These are phyloP conservation scores for Fusarium proliferatum DNA, from an alignment of 2,329 filamentous ascomycete species.

Conservation along the genomic window DNA sequence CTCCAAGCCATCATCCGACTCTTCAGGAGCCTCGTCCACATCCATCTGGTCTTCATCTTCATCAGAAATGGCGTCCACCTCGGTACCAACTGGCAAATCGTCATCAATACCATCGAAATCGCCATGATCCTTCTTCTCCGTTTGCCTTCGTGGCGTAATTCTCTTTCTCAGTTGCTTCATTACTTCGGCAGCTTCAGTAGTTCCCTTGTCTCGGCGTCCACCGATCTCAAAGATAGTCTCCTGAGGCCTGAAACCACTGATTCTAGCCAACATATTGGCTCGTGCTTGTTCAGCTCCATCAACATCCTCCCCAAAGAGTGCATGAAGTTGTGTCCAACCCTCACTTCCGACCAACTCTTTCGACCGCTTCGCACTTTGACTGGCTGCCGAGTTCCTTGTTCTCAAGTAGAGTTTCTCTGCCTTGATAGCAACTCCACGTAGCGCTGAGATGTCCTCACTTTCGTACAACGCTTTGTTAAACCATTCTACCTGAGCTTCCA, in stretches of 20 bases:
- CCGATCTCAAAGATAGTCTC: constrained; percentile 98
- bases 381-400: constrained; percentile 89
- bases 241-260: constrained; percentile 87
- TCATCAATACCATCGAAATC: constrained; percentile 48
- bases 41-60: constrained; percentile 51
- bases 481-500: constrained; percentile 85
- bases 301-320: constrained; percentile 79
- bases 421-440: constrained; percentile 81
- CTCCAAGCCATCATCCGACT: constrained; percentile 73
- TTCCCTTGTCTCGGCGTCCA: constrained; percentile 75
- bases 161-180: constrained; percentile 78
- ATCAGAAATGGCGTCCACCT: constrained; percentile 47
- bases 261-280: constrained; percentile 86
- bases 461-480: constrained; percentile 82
- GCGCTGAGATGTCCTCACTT: constrained; percentile 75
- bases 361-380: constrained; percentile 87
- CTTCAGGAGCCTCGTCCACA: constrained; percentile 58
- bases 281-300: constrained; percentile 76
- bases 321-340: constrained; percentile 79
- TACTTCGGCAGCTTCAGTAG: constrained; percentile 75
- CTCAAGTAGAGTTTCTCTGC: constrained; percentile 93
- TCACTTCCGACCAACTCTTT: constrained; percentile 79
- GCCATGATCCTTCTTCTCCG: constrained; percentile 55
- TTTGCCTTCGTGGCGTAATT: constrained; percentile 69
- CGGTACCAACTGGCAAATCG: constrained; percentile 48